Evolutionary conservation across 2,329 filamentous ascomycete genomes (phyloP).

Genomic region (Xylaria sp.): DNA sequence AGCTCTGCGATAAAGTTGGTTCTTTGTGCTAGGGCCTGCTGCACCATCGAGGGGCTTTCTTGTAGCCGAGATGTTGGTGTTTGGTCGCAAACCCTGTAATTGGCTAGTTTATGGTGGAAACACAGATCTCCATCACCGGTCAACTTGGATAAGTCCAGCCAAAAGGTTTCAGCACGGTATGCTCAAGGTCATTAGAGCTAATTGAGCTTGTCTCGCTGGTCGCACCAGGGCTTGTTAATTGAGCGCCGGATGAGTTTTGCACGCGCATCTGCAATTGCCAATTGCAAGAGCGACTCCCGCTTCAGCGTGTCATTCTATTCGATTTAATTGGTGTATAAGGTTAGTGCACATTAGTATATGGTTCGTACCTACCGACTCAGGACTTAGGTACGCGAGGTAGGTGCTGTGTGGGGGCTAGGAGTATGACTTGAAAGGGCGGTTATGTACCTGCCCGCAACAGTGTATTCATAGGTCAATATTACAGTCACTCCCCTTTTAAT

Average conservation of each 20-base stretch:
- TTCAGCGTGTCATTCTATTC: not conserved
- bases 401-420: too few relatives aligned
- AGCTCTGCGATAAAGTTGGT: not conserved
- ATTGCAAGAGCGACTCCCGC: not conserved
- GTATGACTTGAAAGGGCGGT: not conserved
- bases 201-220: conserved; percentile 2
- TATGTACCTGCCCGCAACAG: too few relatives aligned
- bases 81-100: conserved; percentile 14
- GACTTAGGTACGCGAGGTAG: too few relatives aligned
- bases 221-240: not conserved
- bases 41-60: conserved; percentile 8
- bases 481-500: too few relatives aligned
- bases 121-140: not conserved
- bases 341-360: too few relatives aligned
- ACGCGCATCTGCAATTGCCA: too few relatives aligned
- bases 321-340: not conserved
- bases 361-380: too few relatives aligned
- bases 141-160: not conserved
- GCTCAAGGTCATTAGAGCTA: not conserved
- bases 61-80: not conserved
- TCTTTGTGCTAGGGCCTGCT: conserved; percentile 9
- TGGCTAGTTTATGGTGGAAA: conserved; percentile 14
- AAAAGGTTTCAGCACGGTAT: conserved; percentile 19
- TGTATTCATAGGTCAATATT: too few relatives aligned
- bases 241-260: not conserved